A percentile compares a stretch with the other conserved stretches of the same genome.
Conservation (phyloP, 164 flowering plant species). For the Magnolia sinica region DNA sequence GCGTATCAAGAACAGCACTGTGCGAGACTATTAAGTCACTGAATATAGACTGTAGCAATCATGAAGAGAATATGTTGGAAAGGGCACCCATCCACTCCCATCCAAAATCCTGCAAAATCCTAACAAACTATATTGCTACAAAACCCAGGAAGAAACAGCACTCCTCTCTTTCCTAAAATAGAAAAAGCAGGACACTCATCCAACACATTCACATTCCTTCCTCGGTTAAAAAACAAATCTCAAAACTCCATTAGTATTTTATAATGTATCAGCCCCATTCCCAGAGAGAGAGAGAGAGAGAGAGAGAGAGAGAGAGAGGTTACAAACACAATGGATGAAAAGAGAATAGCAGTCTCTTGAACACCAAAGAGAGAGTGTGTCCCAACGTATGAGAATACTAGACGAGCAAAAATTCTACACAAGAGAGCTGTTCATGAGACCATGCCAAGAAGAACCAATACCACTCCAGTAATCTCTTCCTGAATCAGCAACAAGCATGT, state of each 20-base stretch:
- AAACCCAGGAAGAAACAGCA: not conserved
- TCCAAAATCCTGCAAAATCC: slow-evolving; percentile 4
- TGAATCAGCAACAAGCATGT: slow-evolving; percentile 41
- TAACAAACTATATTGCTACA: slow-evolving; percentile 4
- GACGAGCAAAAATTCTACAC: slow-evolving; percentile 35
- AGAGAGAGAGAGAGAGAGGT: not conserved
- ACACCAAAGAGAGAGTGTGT: not conserved
- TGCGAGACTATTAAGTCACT: not conserved
- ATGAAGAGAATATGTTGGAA: slow-evolving; percentile 14
- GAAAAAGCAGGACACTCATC: not conserved
- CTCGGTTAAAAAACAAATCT: not conserved
- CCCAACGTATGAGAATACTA: not conserved
- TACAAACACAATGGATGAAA: not conserved
- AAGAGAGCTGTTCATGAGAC: slow-evolving; percentile 68
- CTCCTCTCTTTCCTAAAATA: slow-evolving; percentile 4
- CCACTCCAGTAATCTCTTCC: slow-evolving; percentile 65
- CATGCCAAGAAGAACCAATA: slow-evolving; percentile 63
- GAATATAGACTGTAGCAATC: not conserved
- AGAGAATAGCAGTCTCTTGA: not conserved
- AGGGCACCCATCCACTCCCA: slow-evolving; percentile 7
- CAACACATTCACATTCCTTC: slow-evolving; percentile 4
- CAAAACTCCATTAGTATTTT: not conserved
- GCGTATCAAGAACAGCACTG: slow-evolving; percentile 1
- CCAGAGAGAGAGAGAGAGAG: not conserved
- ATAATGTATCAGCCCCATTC: not conserved